Base-by-base conservation (phyloP, 495 filamentous ascomycete genomes). In the Penicillium tannophilum region DNA sequence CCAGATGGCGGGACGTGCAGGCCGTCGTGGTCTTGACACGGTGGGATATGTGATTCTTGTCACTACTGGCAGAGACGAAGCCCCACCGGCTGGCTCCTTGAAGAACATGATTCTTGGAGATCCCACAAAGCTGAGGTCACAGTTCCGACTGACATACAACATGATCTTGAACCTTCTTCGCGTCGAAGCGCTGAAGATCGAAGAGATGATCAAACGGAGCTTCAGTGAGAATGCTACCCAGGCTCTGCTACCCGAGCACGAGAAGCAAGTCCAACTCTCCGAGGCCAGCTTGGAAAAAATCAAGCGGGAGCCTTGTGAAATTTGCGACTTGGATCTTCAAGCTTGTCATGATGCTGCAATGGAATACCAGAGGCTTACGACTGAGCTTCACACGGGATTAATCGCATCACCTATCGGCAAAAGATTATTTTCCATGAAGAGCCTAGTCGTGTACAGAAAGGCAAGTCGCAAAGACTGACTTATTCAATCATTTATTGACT, bases 211-310 rank as follows among this genome's bases (percentile, higher is more conserved):
- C 77, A 98, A 98, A 80, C 86, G 94, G 61, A 96, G 91, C 71
- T 98, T 98, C 82, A 96, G 92, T 56, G 94, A 98, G 73, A 94
- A 98, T 75, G 92, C 92, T n/a, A 97, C 95, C 0, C 95, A 98
- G 66, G 93, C 95, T 59, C 77, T 98, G 33, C 78, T 98, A 11
- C 94, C 94, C 1, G 91, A 97, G 72, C 93, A 97, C 61, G 93
- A 98, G 75, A 93, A 93, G 69, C 86, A 91, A 63, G 89, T 98
- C 45, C 91, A 93, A 66, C 64, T 96, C n/a, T 95, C 92, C 0
- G 91, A 98, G 69, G 91, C 90, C 2, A 92, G 94, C 71, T 76
- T 98, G 58, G 90, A 82, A 39, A 96, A 93, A 70, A 83, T 98
- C 63, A 93, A 93, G 72, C 82, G 92, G 4, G 91, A 96, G 62